Conservation (phyloP, 148 eudicot species). For the Limonium bicolor region DNA sequence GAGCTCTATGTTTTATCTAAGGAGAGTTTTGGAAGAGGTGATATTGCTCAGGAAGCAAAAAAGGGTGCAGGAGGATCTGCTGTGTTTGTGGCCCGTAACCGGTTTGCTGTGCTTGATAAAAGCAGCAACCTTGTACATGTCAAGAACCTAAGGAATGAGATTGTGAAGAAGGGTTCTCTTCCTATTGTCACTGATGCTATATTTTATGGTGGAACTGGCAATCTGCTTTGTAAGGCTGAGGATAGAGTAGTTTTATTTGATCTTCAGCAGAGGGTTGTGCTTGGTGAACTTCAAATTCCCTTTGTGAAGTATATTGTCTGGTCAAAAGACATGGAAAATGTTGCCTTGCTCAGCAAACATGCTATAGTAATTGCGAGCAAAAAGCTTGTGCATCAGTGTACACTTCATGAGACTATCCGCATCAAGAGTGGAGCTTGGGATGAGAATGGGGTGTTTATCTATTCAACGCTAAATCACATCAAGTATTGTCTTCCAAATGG, state of each 20-base stretch:
- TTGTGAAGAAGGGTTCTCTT: slow-evolving; percentile 49
- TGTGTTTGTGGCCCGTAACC: slow-evolving; percentile 69
- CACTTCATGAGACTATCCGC: slow-evolving; percentile 76
- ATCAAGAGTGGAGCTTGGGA: slow-evolving; percentile 93
- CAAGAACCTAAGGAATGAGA: slow-evolving; percentile 72
- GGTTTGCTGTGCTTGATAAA: slow-evolving; percentile 82
- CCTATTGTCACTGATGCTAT: slow-evolving; percentile 66
- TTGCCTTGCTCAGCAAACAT: slow-evolving; percentile 77
- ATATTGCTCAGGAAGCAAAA: slow-evolving; percentile 55
- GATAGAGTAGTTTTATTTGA: slow-evolving; percentile 69
- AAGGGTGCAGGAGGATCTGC: slow-evolving; percentile 72
- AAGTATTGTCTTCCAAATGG: slow-evolving; percentile 93
- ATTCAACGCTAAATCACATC: slow-evolving; percentile 66
- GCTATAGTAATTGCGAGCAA: slow-evolving; percentile 58
- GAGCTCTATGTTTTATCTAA: slow-evolving; percentile 66
- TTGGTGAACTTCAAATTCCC: slow-evolving; percentile 71
- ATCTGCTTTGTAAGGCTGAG: slow-evolving; percentile 67
- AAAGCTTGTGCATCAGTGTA: slow-evolving; percentile 66
- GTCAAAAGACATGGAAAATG: slow-evolving; percentile 88
- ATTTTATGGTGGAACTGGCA: slow-evolving; percentile 82
- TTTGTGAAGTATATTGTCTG: slow-evolving; percentile 70
- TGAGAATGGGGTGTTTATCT: slow-evolving; percentile 79
- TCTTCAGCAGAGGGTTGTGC: slow-evolving; percentile 65
- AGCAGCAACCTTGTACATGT: slow-evolving; percentile 51
- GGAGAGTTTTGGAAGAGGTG: slow-evolving; percentile 52